phyloP scores from a whole-genome alignment of 2,329 filamentous ascomycete genomes.

The Colletotrichum scovillei region DNA sequence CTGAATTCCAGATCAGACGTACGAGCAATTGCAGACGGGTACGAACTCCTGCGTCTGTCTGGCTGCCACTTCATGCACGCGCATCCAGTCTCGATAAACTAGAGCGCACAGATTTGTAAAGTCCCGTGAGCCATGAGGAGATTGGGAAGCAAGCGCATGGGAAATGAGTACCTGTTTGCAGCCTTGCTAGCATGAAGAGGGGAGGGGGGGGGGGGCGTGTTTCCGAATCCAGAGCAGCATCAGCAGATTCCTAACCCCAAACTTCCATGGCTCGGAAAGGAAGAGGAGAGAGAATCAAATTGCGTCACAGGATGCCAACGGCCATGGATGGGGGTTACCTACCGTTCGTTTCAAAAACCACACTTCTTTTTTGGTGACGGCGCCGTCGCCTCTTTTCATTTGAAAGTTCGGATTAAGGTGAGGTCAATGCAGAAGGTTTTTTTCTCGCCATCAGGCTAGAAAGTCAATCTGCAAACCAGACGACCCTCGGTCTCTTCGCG shows the following conservation, averaged over 20 bases:
- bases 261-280: too few species aligned
- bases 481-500: background rate
- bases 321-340: background rate
- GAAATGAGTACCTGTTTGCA: background rate
- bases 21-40: background rate
- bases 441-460: background rate
- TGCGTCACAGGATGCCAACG: slow-evolving; percentile 5
- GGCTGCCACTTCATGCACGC: background rate
- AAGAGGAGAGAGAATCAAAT: background rate
- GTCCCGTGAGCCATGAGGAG: background rate
- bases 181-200: background rate
- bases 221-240: background rate
- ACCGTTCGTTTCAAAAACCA: slow-evolving; percentile 21
- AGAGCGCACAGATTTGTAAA: background rate
- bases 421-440: slow-evolving; percentile 17
- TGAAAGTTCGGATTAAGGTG: slow-evolving; percentile 1
- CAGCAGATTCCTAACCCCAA: background rate
- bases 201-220: background rate
- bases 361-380: background rate
- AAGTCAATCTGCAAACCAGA: background rate
- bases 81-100: background rate
- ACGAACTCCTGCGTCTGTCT: background rate
- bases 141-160: background rate
- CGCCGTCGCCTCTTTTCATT: background rate
- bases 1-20: background rate